A percentile compares a stretch with the other conserved stretches of the same genome.
Conservation (phyloP, 192 early-diverging fungal genomes). For the Backusella westeae region DNA sequence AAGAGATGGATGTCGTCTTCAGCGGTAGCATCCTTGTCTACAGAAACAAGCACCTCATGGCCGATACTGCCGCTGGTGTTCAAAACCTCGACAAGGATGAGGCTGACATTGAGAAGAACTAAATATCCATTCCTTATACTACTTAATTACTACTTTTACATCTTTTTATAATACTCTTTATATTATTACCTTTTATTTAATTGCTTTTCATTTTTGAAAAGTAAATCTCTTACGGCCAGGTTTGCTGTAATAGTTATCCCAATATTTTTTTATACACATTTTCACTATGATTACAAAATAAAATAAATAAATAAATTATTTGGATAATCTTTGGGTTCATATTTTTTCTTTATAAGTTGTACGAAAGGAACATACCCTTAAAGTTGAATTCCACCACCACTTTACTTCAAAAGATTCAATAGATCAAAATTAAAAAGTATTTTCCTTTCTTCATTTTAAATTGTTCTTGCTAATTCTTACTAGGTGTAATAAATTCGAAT, state of each 20-base stretch:
- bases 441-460: not conserved
- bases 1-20: conserved; percentile 86
- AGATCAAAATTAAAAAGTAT: not conserved
- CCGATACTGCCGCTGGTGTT: not conserved
- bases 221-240: not conserved
- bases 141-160: not conserved
- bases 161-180: not conserved
- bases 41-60: not conserved
- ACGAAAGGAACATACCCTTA: not conserved
- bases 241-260: not conserved
- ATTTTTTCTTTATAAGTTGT: not conserved
- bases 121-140: not conserved
- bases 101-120: not conserved
- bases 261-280: not conserved
- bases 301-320: not conserved
- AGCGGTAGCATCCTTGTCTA: conserved; percentile 10
- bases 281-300: not conserved
- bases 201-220: not conserved
- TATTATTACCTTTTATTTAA: not conserved
- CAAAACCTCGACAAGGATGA: not conserved
- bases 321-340: not conserved
- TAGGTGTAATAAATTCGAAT: not conserved
- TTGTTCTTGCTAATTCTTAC: not conserved
- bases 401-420: not conserved
- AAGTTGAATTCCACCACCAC: not conserved